A percentile compares a stretch with the other conserved stretches of the same genome.
Conservation (phyloP, 495 filamentous ascomycete genomes). For the Xylona heveae region DNA sequence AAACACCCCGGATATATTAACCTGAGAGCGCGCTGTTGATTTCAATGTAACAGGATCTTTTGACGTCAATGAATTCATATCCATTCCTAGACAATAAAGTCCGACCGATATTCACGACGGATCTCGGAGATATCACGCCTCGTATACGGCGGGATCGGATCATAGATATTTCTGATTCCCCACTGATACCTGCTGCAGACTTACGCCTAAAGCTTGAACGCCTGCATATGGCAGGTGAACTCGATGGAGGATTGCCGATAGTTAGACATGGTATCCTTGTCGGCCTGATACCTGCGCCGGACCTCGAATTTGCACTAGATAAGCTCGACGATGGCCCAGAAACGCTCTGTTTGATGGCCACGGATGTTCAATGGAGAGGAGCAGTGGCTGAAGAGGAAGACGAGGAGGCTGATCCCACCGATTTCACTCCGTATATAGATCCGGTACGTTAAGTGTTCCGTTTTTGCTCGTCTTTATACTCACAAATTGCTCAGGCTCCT, state of each 20-base stretch:
- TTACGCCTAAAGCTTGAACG: constrained; percentile 62
- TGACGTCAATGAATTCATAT: constrained; percentile 94
- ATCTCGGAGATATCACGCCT: constrained; percentile 69
- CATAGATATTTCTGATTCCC: constrained; percentile 71
- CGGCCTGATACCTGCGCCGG: constrained; percentile 81
- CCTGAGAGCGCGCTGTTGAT: no score
- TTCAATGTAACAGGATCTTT: constrained; percentile 44
- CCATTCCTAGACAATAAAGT: constrained; percentile 90
- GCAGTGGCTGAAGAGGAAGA: constrained; percentile 34
- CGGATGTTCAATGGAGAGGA: constrained; percentile 27
- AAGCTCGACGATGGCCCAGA: constrained; percentile 51
- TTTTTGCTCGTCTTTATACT: constrained; percentile 1
- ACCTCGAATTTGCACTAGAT: constrained; percentile 86
- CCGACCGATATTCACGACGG: constrained; percentile 67
- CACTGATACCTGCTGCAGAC: constrained; percentile 48
- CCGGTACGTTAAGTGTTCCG: constrained; percentile 26
- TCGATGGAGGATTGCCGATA: constrained; percentile 83
- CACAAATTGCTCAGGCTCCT: constrained; percentile 33
- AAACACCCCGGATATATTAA: not conserved
- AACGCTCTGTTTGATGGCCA: constrained; percentile 61
- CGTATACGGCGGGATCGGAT: constrained; percentile 48
- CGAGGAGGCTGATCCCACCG: constrained; percentile 36
- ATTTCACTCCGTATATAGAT: constrained; percentile 86
- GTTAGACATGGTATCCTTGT: constrained; percentile 59
- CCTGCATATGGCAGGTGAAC: constrained; percentile 66